phyloP scores from a whole-genome alignment of 768 basidiomycete species.

The Astraeus odoratus region DNA sequence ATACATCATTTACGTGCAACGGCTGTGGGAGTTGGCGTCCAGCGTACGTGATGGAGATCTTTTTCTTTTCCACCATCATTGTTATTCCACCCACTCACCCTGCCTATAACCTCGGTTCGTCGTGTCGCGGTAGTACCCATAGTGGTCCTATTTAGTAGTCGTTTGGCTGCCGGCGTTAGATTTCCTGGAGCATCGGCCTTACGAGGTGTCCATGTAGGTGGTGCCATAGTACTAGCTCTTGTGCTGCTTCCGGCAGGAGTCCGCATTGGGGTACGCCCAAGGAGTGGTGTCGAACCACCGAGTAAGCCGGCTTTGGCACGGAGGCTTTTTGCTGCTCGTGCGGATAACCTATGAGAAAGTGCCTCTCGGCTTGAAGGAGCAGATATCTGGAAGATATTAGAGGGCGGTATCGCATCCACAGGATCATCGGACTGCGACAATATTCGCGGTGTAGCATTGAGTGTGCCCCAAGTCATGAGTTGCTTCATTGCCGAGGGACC shows the following conservation, averaged over 20 bases:
- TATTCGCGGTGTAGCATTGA: slow-evolving; percentile 86
- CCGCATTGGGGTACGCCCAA: slow-evolving; percentile 27
- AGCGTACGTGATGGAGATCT: slow-evolving; percentile 60
- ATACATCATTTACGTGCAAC: slow-evolving; percentile 29
- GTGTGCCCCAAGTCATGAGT: slow-evolving; percentile 96
- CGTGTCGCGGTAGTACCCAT: slow-evolving; percentile 55
- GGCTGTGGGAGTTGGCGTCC: slow-evolving; percentile 65
- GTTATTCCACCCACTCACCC: slow-evolving; percentile 49
- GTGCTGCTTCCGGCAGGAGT: slow-evolving; percentile 25
- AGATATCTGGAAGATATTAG: slow-evolving; percentile 69
- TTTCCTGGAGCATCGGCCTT: slow-evolving; percentile 65
- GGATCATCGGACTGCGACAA: slow-evolving; percentile 59
- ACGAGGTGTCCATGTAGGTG: slow-evolving; percentile 75
- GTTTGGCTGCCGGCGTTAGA: slow-evolving; percentile 80
- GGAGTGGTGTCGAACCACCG: slow-evolving; percentile 28
- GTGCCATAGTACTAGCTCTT: slow-evolving; percentile 61
- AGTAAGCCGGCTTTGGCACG: slow-evolving; percentile 68
- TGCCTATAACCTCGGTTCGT: slow-evolving; percentile 64
- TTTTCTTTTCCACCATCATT: slow-evolving; percentile 41
- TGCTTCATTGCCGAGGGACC: slow-evolving; percentile 82
- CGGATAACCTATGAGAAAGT: slow-evolving; percentile 76
- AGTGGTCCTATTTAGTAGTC: slow-evolving; percentile 67
- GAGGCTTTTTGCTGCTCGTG: slow-evolving; percentile 73
- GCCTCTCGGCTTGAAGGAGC: slow-evolving; percentile 74
- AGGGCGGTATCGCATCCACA: slow-evolving; percentile 33